These are phyloP conservation scores for Epithemia pelagica DNA, from an alignment of 108 stramenopile species.

Conservation along the genomic window DNA sequence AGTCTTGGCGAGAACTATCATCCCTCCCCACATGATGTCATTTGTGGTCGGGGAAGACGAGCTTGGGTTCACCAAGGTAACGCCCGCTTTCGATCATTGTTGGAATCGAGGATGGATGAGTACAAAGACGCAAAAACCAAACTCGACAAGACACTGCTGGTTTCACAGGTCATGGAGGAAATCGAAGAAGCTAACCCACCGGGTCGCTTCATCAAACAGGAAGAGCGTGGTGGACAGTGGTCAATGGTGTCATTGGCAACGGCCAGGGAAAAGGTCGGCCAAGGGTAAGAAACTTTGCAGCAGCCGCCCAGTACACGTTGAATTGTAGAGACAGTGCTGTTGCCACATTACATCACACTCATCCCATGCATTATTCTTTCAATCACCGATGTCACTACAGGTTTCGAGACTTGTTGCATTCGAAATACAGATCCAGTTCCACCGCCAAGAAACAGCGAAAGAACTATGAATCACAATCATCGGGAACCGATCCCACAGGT, in stretches of 20 bases:
- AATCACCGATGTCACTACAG: no score
- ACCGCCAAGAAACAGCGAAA: constrained; percentile 22
- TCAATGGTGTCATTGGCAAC: not conserved
- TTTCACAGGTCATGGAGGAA: not conserved
- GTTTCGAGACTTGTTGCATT: constrained; percentile 18
- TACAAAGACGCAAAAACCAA: not conserved
- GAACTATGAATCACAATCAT: constrained; percentile 4
- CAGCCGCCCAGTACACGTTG: no score
- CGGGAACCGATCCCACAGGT: not conserved
- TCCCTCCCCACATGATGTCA: not conserved
- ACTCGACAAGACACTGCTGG: not conserved
- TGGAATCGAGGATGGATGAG: not conserved
- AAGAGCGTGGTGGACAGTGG: not conserved
- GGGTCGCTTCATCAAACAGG: not conserved
- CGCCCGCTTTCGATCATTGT: not conserved
- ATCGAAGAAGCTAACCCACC: not conserved
- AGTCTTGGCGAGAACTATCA: not conserved
- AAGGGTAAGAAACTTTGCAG: constrained; percentile 1
- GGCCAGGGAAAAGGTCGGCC: not conserved
- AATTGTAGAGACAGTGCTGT: no score
- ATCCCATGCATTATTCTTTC: no score
- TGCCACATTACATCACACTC: no score
- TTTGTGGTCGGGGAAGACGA: not conserved
- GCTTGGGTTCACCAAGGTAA: not conserved
- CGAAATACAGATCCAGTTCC: constrained; percentile 28